A percentile compares a stretch with the other conserved stretches of the same genome.
Conservation (phyloP, 768 basidiomycete species). For the Pisolithus marmoratus region DNA sequence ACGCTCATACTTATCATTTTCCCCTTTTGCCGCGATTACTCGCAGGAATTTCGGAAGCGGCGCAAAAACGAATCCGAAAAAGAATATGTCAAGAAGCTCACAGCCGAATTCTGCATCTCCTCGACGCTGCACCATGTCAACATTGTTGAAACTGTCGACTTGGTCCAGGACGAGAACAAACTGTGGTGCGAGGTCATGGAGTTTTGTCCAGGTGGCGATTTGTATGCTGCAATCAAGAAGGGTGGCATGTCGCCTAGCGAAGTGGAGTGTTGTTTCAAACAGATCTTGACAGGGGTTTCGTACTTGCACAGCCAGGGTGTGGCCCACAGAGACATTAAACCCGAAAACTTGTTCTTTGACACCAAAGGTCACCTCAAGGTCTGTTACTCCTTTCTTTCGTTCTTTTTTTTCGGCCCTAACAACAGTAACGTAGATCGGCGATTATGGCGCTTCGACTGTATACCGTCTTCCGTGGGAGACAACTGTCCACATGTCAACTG, state of each 20-base stretch:
- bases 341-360: conserved; percentile 96
- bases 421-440: conserved; percentile 67
- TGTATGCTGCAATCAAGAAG: conserved; percentile 98
- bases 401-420: not conserved
- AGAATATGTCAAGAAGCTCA: conserved; percentile 99
- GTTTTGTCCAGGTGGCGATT: conserved; percentile 96
- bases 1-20: conserved; percentile 1
- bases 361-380: conserved; percentile 92
- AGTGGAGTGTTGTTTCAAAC: conserved; percentile 97
- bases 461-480: conserved; percentile 98
- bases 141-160: conserved; percentile 96
- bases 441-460: conserved; percentile 98
- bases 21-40: not conserved
- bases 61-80: conserved; percentile 98
- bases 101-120: conserved; percentile 97
- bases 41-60: conserved; percentile 93
- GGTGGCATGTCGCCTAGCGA: conserved; percentile 88
- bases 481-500: conserved; percentile 95
- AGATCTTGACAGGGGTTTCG: conserved; percentile 80
- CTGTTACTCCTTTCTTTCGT: conserved; percentile 12
- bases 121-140: conserved; percentile 92
- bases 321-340: conserved; percentile 96
- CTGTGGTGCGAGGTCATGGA: conserved; percentile 99
- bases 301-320: conserved; percentile 97
- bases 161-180: conserved; percentile 95